Percentiles rank a stretch among this genome's conserved stretches.
These are phyloP conservation scores for Leavenworthia alabamica DNA, from an alignment of 345 rosid species.

Conservation along the genomic window DNA sequence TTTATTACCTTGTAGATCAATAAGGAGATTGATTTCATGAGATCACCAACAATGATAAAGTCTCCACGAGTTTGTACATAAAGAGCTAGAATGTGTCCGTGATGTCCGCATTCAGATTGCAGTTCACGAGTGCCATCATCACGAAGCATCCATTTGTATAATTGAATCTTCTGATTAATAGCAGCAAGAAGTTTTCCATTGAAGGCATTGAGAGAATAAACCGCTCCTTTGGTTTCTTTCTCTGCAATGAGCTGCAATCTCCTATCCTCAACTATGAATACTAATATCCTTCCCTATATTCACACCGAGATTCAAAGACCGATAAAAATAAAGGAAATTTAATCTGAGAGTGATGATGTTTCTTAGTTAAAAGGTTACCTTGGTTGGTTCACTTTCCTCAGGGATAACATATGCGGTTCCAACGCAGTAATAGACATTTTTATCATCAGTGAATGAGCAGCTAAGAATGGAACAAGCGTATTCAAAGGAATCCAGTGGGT, in stretches of 20 bases:
- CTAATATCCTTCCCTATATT: constrained; percentile 79
- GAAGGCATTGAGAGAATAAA: constrained; percentile 80
- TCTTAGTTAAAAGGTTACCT: constrained; percentile 41
- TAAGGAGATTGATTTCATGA: constrained; percentile 94
- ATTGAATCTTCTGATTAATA: constrained; percentile 90
- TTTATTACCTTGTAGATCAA: constrained; percentile 72
- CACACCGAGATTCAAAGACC: not conserved
- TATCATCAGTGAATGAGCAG: constrained; percentile 83
- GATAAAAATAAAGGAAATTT: not conserved
- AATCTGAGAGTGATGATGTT: not conserved
- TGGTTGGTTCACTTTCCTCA: constrained; percentile 90
- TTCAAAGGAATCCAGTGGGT: constrained; percentile 83
- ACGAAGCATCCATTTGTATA: constrained; percentile 91
- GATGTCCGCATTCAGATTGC: constrained; percentile 95
- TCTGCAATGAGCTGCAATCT: constrained; percentile 84
- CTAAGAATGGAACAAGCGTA: constrained; percentile 88
- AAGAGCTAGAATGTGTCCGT: constrained; percentile 92
- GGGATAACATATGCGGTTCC: constrained; percentile 98
- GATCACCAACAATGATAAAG: constrained; percentile 94
- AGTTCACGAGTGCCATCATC: constrained; percentile 87
- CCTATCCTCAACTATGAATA: constrained; percentile 80
- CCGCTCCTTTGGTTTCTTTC: constrained; percentile 99
- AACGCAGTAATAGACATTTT: constrained; percentile 82
- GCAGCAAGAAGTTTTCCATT: constrained; percentile 94
- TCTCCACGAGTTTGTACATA: constrained; percentile 96